Evolutionary conservation across 495 filamentous ascomycete genomes (phyloP), one percentile per base, ranked within the genome.

Genomic region (Talaromyces trachyspermus): DNA sequence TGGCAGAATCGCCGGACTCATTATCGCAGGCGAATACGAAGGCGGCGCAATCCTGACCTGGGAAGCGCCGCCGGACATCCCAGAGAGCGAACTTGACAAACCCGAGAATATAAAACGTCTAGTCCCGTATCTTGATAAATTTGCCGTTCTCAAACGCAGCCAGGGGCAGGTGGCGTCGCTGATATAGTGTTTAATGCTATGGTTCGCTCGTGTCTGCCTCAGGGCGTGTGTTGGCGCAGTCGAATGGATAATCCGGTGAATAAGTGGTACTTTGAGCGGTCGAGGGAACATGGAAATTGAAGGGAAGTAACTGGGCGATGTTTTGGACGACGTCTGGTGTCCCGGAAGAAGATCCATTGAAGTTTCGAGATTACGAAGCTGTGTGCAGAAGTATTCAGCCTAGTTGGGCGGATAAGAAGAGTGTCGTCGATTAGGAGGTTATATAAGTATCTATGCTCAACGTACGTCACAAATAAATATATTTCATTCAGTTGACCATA

Each of bases 121-220:
- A 60, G 84, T 99, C 0, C 94, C 91, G 0, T 99, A 99, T 62
- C 69, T 99, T 18, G 92, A 99, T 61, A 99, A 99, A 66, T 99
- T 99, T 59, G 92, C 92, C 3, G 92, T 97, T 2, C 73, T 94
- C 4, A 89, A 85, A 56, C 79, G 83, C 48, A 85, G 81, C 38
- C 92, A 99, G 61, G 92, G 92, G 83, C 86, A 1, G 89, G 91
- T 0, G 89, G 90, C 11, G 89, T 96, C 4, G 91, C 94, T 1
- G 92, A 99, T 54, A 81, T 96, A 17, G 82, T 99, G 4, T 99
- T 96, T 65, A 95, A 89, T 51, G 83, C 88, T 14, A 95, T 99
- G 88, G 86, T 95, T 22, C 80, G 84, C 19, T 76, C 82, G 11
- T 90, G 87, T 53, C 95, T 95, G 55, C 90, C 89, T 1, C 59